Evolutionary conservation across 2,329 filamentous ascomycete genomes (phyloP).

Genomic region (Nemania bipapillata): DNA sequence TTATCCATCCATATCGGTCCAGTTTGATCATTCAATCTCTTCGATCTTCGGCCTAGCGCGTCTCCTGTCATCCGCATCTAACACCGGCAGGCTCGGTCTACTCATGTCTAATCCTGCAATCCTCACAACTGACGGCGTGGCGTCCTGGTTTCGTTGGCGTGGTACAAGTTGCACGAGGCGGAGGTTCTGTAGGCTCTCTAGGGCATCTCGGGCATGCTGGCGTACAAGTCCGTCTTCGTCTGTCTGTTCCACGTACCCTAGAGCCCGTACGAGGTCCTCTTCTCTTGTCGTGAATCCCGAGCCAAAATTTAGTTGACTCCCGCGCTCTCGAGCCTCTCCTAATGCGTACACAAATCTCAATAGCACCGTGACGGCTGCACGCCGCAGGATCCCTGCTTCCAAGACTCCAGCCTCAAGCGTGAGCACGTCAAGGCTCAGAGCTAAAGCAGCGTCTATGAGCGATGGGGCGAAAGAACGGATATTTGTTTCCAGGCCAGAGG

Average conservation of each 20-base stretch:
- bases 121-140: constrained; percentile 45
- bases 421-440: constrained; percentile 71
- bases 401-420: constrained; percentile 68
- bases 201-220: constrained; percentile 73
- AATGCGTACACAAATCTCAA: constrained; percentile 70
- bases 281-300: constrained; percentile 57
- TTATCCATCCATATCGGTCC: background rate
- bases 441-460: constrained; percentile 67
- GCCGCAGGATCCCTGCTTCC: constrained; percentile 72
- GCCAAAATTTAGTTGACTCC: background rate
- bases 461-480: constrained; percentile 65
- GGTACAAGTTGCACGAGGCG: constrained; percentile 64
- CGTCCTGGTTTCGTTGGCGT: constrained; percentile 42
- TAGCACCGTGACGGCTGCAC: constrained; percentile 72
- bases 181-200: constrained; percentile 74
- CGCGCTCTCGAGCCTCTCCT: constrained; percentile 59
- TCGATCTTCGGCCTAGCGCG: constrained; percentile 48
- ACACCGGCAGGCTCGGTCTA: constrained; percentile 40
- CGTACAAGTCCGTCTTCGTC: constrained; percentile 76
- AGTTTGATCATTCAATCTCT: constrained; percentile 48
- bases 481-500: constrained; percentile 69
- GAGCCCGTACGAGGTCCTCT: constrained; percentile 69
- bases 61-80: constrained; percentile 33
- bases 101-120: constrained; percentile 55
- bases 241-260: constrained; percentile 71